Percentiles rank a stretch among this genome's conserved stretches.
phyloP scores from a whole-genome alignment of 1,139 yeast species.

The Protomyces inundatus region DNA sequence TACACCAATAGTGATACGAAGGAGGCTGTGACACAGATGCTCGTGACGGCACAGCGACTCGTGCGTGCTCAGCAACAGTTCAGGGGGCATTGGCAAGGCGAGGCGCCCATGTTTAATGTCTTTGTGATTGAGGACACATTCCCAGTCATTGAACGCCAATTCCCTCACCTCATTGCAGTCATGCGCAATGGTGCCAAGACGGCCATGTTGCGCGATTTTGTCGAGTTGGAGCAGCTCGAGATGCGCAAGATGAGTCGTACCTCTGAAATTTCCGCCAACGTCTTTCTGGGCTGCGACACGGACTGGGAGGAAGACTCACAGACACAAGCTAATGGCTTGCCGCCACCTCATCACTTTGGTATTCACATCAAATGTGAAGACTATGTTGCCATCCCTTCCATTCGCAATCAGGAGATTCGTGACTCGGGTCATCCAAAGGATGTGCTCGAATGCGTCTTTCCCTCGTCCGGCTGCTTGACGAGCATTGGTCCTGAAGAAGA shows the following conservation, averaged over 20 bases:
- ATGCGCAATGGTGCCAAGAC: conserved; percentile 27
- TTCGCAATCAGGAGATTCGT: conserved; percentile 1
- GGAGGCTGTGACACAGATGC: conserved; percentile 28
- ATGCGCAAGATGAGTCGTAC: conserved; percentile 81
- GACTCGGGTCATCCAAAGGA: background rate
- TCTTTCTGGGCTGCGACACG: conserved; percentile 76
- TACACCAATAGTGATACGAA: conserved; percentile 44
- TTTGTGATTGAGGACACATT: conserved; percentile 32
- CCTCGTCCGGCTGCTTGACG: conserved; percentile 6
- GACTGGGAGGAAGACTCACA: conserved; percentile 42
- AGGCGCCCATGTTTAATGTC: conserved; percentile 28
- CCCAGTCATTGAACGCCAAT: conserved; percentile 30
- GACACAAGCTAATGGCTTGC: conserved; percentile 5
- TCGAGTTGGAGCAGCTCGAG: conserved; percentile 71
- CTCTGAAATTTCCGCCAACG: conserved; percentile 43
- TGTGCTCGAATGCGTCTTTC: conserved; percentile 12
- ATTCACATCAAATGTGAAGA: conserved; percentile 24
- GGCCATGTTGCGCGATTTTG: conserved; percentile 42
- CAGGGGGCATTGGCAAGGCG: background rate
- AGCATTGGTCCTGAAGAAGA: background rate
- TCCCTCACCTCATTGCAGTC: conserved; percentile 30
- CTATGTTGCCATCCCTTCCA: conserved; percentile 33
- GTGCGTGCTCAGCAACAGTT: background rate
- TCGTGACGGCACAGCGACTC: conserved; percentile 2
- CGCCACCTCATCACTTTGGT: background rate